A percentile compares a stretch with the other conserved stretches of the same genome.
phyloP scores from a whole-genome alignment of 495 filamentous ascomycete genomes.

The Amorphotheca resinae region DNA sequence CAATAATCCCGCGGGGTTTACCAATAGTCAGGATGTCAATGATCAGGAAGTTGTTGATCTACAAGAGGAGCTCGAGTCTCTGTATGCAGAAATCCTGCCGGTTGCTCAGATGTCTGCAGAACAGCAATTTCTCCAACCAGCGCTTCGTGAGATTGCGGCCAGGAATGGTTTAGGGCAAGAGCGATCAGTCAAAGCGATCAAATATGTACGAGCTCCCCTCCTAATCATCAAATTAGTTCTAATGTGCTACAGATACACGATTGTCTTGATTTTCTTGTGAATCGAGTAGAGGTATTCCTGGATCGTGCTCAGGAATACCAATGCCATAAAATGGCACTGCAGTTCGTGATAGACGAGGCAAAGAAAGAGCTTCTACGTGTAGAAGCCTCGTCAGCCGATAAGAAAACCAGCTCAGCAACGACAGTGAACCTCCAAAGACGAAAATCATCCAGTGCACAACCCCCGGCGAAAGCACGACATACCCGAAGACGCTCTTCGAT shows the following conservation, averaged over 20 bases:
- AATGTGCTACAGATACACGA: constrained; percentile 13
- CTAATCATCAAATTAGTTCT: neutral
- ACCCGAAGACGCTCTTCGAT: constrained; percentile 23
- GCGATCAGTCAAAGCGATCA: constrained; percentile 26
- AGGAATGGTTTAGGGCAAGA: constrained; percentile 26
- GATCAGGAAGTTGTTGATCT: constrained; percentile 22
- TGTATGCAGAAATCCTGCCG: constrained; percentile 50
- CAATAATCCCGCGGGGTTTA: constrained; percentile 1
- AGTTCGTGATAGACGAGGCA: constrained; percentile 9
- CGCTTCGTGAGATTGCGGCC: constrained; percentile 30
- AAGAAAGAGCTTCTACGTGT: constrained; percentile 12
- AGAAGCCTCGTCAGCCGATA: neutral
- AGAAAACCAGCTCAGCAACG: constrained; percentile 8
- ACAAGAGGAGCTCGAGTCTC: constrained; percentile 46
- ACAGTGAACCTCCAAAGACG: constrained; percentile 7
- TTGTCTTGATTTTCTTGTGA: constrained; percentile 16
- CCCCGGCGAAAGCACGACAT: constrained; percentile 1
- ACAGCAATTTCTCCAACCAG: constrained; percentile 46
- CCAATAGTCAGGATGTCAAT: constrained; percentile 5
- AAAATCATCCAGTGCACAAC: constrained; percentile 12
- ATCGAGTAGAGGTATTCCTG: constrained; percentile 9
- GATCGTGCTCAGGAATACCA: constrained; percentile 14
- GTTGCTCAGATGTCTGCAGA: constrained; percentile 49
- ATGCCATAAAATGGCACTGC: constrained; percentile 14
- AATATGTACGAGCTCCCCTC: constrained; percentile 26